These are phyloP conservation scores for Tetrapisispora namnaoensis DNA, from an alignment of 805 yeast species.

Conservation along the genomic window DNA sequence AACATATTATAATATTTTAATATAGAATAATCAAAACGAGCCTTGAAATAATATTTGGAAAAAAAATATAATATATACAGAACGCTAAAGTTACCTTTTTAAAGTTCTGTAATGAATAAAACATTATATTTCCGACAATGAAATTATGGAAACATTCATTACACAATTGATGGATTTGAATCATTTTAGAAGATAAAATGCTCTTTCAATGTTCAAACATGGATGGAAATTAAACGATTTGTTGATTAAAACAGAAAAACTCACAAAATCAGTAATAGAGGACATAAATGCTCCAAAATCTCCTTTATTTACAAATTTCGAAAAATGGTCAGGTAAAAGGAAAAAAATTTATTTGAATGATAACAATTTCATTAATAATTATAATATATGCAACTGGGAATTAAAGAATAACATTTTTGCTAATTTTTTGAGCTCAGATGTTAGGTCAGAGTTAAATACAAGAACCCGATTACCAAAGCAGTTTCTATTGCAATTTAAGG, in stretches of 20 bases:
- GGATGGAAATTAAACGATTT: not conserved
- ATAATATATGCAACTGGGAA: constrained; percentile 5
- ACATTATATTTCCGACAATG: too few species aligned
- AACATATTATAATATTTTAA: too few species aligned
- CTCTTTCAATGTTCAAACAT: not conserved
- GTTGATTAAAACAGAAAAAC: not conserved
- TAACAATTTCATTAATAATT: not conserved
- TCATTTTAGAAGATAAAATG: not conserved
- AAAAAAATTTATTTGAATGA: constrained; percentile 12
- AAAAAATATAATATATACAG: too few species aligned
- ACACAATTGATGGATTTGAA: not conserved
- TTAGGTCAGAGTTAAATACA: constrained; percentile 33
- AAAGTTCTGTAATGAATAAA: too few species aligned
- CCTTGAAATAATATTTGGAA: too few species aligned
- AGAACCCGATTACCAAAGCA: constrained; percentile 33
- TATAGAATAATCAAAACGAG: too few species aligned
- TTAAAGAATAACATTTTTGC: constrained; percentile 33
- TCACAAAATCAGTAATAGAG: not conserved
- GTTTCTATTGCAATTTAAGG: constrained; percentile 9
- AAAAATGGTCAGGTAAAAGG: constrained; percentile 29
- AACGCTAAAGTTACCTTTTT: too few species aligned
- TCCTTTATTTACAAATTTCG: constrained; percentile 25
- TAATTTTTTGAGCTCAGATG: constrained; percentile 33
- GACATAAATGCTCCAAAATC: constrained; percentile 2
- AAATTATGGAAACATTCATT: too few species aligned